Evolutionary conservation across 192 early-diverging fungal genomes (phyloP).

Genomic region (Pilaira anomala): DNA sequence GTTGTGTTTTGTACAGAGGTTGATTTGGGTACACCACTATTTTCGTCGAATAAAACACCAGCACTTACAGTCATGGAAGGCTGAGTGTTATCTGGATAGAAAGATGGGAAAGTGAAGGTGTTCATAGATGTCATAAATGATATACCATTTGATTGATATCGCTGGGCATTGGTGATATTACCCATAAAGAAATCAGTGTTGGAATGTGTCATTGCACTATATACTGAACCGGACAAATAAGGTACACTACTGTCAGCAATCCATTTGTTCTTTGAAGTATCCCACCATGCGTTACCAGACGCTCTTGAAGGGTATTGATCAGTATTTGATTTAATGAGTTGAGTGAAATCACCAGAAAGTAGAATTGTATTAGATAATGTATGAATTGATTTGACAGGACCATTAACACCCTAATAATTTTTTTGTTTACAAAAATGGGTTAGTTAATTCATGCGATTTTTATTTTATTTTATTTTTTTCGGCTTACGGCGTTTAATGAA

Average conservation of each 20-base stretch:
- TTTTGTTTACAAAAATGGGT: too few species aligned
- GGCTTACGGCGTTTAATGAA: conserved; percentile 13
- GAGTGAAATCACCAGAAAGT: conserved; percentile 19
- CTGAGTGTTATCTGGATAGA: conserved; percentile 5
- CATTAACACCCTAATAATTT: conserved; percentile 25
- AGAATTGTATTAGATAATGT: conserved; percentile 4
- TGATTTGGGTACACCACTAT: conserved; percentile 20
- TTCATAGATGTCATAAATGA: conserved; percentile 5
- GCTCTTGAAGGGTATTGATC: not conserved
- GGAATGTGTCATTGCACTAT: not conserved
- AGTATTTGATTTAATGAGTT: not conserved
- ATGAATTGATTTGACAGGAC: conserved; percentile 22
- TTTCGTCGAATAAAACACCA: conserved; percentile 35
- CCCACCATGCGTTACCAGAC: conserved; percentile 25
- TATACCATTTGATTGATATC: conserved; percentile 14
- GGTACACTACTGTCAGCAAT: not conserved
- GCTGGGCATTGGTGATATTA: conserved; percentile 18
- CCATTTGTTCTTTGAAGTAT: not conserved
- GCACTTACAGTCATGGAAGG: conserved; percentile 36
- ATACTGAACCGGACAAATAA: conserved; percentile 17
- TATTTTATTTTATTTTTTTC: not conserved
- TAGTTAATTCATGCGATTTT: not conserved
- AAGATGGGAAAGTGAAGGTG: conserved; percentile 6
- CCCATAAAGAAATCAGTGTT: conserved; percentile 16
- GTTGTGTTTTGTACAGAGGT: conserved; percentile 33